Conservation (phyloP, 371 early-diverging fungal species). For the Conidiobolus incongruus region DNA sequence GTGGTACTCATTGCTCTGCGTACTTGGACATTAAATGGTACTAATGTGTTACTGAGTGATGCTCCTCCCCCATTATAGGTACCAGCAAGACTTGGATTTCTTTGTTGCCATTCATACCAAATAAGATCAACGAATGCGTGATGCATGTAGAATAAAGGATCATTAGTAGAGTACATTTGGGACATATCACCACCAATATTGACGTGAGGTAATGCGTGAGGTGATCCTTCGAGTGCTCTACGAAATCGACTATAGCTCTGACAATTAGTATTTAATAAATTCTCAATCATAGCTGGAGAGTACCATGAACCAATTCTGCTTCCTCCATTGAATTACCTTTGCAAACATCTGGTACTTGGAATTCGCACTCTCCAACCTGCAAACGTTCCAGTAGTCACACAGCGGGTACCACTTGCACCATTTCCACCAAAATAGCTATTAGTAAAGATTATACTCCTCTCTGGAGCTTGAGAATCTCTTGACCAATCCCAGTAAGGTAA, state of each 20-base stretch:
- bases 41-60: too few species aligned
- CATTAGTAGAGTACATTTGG: constrained; percentile 16
- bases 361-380: not conserved
- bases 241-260: not conserved
- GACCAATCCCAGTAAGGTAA: constrained; percentile 27
- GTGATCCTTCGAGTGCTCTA: constrained; percentile 7
- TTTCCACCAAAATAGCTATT: constrained; percentile 8
- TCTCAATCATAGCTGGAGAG: constrained; percentile 4
- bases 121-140: constrained; percentile 21
- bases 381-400: constrained; percentile 8
- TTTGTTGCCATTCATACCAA: constrained; percentile 20
- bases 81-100: not conserved
- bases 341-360: constrained; percentile 9
- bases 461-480: constrained; percentile 2
- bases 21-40: too few species aligned
- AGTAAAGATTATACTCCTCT: constrained; percentile 4
- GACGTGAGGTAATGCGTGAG: constrained; percentile 3
- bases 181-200: constrained; percentile 8
- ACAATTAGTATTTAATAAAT: not conserved
- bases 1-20: too few species aligned
- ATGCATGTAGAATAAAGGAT: constrained; percentile 21
- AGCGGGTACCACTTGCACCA: constrained; percentile 6
- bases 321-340: constrained; percentile 6
- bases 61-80: too few species aligned
- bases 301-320: constrained; percentile 10